Evolutionary conservation across 129 eudicot species (phyloP), one percentile per base, ranked within the genome.

Genomic region (Flaveria ramosissima): DNA sequence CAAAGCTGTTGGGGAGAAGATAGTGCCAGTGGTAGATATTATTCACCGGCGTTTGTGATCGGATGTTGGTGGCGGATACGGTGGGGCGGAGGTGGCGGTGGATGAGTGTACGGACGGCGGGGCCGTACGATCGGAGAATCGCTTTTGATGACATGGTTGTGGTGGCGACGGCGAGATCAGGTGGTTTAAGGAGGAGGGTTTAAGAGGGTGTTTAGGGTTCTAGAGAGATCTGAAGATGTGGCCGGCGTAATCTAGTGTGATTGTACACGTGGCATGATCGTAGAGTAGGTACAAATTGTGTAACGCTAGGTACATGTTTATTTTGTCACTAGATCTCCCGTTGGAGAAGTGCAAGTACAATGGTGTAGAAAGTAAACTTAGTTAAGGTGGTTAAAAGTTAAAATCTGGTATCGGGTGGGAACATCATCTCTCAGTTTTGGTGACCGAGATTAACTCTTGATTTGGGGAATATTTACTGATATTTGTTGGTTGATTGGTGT

Each of bases 191-290:
- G 50, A 41, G 23, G 19, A 10, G 48, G 70, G 57, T 61, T 51
- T 51, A 65, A 67, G 36, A 30, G 36, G 74, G 56, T 56, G n/a
- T 68, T 41, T 36, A 65, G 43, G 24, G 73, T 64, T 76, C 66
- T 21, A 68, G n/a, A 16, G 43, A 51, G 73, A 65, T 76, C 66
- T 21, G 42, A 17, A 23, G 43, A 51, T 23, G 57, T 20, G 53
- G 80, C 57, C 30, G 74, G 80, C 65, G 26, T 32, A 19, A 10
- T 24, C 15, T 74, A 3, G 68, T 9, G 13, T 19, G 42, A 73
- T 42, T 52, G 4, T 5, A 73, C 77, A 76, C 72, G 80, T 76
- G 80, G 62, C 70, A 14, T 60, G 71, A 63, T 61, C 71, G 9
- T 7, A 46, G 71, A 4, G 2, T 9, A 6, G 26, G 59, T 59